Conservation (phyloP, 371 early-diverging fungal genomes). For the Catenaria anguillulae region DNA sequence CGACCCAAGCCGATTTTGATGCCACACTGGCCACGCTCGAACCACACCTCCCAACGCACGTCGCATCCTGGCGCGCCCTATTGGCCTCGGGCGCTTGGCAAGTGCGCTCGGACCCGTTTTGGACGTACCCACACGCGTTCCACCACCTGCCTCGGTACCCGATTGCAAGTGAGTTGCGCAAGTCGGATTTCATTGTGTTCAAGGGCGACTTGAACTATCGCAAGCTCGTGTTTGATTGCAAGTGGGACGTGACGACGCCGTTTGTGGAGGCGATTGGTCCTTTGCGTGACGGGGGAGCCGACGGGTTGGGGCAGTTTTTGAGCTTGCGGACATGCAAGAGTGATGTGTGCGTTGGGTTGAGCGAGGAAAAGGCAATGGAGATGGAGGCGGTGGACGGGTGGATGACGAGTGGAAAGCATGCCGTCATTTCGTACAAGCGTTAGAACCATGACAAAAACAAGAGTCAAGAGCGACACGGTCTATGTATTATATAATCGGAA, state of each 20-base stretch:
- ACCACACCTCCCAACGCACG: slow-evolving; percentile 33
- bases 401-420: slow-evolving; percentile 62
- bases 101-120: slow-evolving; percentile 56
- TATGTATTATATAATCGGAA: too few species aligned
- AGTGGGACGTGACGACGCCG: slow-evolving; percentile 63
- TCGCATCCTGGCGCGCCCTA: slow-evolving; percentile 47
- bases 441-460: too few species aligned
- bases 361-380: slow-evolving; percentile 37
- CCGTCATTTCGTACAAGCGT: slow-evolving; percentile 29
- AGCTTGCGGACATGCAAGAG: slow-evolving; percentile 75
- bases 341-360: slow-evolving; percentile 69
- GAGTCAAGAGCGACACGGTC: too few species aligned
- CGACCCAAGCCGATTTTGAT: slow-evolving; percentile 58
- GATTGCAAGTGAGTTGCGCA: slow-evolving; percentile 31
- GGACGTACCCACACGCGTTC: slow-evolving; percentile 67
- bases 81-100: slow-evolving; percentile 41
- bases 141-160: slow-evolving; percentile 54
- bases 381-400: slow-evolving; percentile 27
- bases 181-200: slow-evolving; percentile 57
- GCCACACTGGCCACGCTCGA: slow-evolving; percentile 35
- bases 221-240: slow-evolving; percentile 75
- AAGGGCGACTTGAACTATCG: slow-evolving; percentile 95
- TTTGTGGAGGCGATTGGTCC: slow-evolving; percentile 70
- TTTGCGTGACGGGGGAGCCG: slow-evolving; percentile 19
- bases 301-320: slow-evolving; percentile 33